Conservation (phyloP, 805 yeast species). For the Cyberlindnera xishuangbannaensis region DNA sequence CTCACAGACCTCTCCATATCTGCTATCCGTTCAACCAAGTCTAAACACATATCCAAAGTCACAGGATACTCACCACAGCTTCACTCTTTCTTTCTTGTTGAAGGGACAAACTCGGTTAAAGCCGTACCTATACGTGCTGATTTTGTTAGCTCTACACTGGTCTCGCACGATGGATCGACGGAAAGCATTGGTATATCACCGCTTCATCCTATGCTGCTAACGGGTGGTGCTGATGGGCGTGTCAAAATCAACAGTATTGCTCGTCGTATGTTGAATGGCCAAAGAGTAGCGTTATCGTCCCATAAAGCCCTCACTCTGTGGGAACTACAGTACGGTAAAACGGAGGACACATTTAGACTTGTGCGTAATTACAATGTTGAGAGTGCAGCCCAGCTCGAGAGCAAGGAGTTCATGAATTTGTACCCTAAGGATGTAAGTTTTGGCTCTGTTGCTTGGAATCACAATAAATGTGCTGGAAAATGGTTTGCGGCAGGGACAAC, state of each 20-base stretch:
- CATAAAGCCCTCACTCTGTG: conserved; percentile 30
- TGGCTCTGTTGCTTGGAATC: conserved; percentile 54
- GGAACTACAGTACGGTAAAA: conserved; percentile 37
- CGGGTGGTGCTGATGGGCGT: conserved; percentile 48
- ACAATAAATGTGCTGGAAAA: conserved; percentile 35
- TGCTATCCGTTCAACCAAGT: conserved; percentile 26
- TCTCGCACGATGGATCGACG: conserved; percentile 36
- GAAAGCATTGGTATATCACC: conserved; percentile 35
- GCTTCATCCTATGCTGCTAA: conserved; percentile 40
- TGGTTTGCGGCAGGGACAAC: conserved; percentile 50
- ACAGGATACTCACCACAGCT: conserved; percentile 29
- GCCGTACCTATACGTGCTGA: conserved; percentile 32
- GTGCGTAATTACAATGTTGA: conserved; percentile 34
- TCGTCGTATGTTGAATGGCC: conserved; percentile 31
- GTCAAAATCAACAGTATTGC: conserved; percentile 36
- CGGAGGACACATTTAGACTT: conserved; percentile 33
- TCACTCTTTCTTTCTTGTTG: conserved; percentile 35
- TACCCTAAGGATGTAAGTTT: conserved; percentile 48
- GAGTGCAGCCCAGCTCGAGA: conserved; percentile 26
- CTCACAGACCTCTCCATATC: conserved; percentile 27
- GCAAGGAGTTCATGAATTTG: conserved; percentile 24
- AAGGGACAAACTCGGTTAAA: conserved; percentile 35
- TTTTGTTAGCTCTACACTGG: conserved; percentile 29
- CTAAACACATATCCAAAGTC: conserved; percentile 27
- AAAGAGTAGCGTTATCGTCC: conserved; percentile 24